phyloP scores from a whole-genome alignment of 345 rosid genomes.

The Linum trigynum region DNA sequence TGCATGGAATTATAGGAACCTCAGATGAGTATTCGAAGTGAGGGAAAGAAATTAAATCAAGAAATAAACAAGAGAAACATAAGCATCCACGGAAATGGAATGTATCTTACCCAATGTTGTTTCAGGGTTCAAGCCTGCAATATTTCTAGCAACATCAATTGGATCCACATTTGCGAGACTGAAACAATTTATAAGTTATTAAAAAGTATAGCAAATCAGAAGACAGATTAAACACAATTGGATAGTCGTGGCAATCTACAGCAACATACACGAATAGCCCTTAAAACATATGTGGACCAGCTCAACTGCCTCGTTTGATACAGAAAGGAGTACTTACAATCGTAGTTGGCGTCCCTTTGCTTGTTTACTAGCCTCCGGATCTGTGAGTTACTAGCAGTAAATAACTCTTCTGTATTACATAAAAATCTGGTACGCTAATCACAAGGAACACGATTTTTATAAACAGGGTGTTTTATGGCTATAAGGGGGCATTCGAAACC shows the following conservation, averaged over 20 bases:
- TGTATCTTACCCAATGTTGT: conserved; percentile 62
- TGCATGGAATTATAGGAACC: conserved; percentile 24
- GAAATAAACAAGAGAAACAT: neutral
- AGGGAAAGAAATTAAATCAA: neutral
- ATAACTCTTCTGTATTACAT: neutral
- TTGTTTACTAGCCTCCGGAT: conserved; percentile 60
- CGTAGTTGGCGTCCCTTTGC: conserved; percentile 80
- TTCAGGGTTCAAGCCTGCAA: conserved; percentile 76
- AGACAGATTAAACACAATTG: conserved; percentile 10
- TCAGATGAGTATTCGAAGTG: conserved; percentile 3
- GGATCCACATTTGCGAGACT: conserved; percentile 99
- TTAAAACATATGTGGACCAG: neutral
- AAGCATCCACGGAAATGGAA: neutral
- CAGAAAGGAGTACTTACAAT: conserved; percentile 53
- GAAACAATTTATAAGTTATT: conserved; percentile 11
- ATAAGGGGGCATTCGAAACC: conserved; percentile 29
- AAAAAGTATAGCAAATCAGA: neutral
- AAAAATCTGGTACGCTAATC: neutral
- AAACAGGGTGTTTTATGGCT: neutral
- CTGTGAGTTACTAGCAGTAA: conserved; percentile 36
- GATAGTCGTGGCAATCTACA: neutral
- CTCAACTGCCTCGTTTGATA: neutral
- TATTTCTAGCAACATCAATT: conserved; percentile 77
- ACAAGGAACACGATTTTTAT: neutral
- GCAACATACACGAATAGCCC: neutral